Evolutionary conservation across 768 basidiomycete species (phyloP), one percentile per base, ranked within the genome.

Genomic region (Leucosporidium yakuticum): DNA sequence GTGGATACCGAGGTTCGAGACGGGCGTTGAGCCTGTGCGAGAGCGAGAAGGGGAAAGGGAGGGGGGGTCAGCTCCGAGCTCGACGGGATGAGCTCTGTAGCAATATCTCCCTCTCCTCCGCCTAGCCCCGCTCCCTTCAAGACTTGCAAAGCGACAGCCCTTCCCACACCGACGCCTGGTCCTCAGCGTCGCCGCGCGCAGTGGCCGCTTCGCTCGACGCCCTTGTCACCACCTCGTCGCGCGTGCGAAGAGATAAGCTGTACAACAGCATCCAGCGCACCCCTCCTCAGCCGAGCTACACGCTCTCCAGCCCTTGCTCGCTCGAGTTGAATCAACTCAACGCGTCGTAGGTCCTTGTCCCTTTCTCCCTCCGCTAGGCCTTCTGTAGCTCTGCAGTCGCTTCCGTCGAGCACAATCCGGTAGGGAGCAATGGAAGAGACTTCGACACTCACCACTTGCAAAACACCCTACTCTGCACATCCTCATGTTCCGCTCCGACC

Each of bases 391-490:
- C 39, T 44, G 7, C 8, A 20, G 27, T 36, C 2, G 29, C 29
- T 8, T 5, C 62, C 23, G 9, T 20, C 31, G 25, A 21, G 27
- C 48, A 51, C 4, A 15, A 9, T 2, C 31, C 8, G 27, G 12
- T 7, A 54, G 39, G 15, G 12, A 36, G 12, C 6, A 36, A n/a
- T n/a, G n/a, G n/a, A n/a, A n/a, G n/a, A n/a, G n/a, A n/a, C n/a
- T n/a, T n/a, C n/a, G n/a, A n/a, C 39, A 59, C 71, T 50, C 62
- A 92, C 91, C 91, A 94, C 85, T 92, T 92, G 79, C 90, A 91
- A 77, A 94, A 94, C 3, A 91, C 92, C 69, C 87, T 81, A 77
- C 89, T 86, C 76, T 90, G 89, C 49, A 85, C 84, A 74, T 83
- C 82, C 53, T 74, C 73, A 34, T 54, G 66, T 17, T 65, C 66